Evolutionary conservation across 495 filamentous ascomycete species (phyloP), one percentile per base, ranked within the genome.

Genomic region (Xylaria telfairii): DNA sequence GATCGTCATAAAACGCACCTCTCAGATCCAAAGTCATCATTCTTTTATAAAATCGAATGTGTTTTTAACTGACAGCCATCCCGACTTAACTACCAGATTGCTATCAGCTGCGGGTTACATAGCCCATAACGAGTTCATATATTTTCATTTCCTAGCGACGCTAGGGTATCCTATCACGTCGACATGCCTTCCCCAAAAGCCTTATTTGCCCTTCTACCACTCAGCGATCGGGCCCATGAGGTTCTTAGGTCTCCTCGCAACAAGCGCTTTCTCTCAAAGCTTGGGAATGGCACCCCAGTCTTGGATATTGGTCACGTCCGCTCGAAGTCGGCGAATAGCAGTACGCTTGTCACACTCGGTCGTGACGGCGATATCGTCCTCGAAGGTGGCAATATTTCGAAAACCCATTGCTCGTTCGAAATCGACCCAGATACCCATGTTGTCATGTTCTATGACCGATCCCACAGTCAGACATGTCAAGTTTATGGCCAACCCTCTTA

Each of bases 331-430:
- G 51, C 41, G 6, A 42, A 63, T 63, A 42, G 26, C 10, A 46
- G 8, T 4, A 62, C 59, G 8, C 70, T 73, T 21, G 67, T 63
- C 6, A 71, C 39, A 42, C 12, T 73, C 24, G 72, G 72, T 34
- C 68, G 68, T 21, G 21, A 65, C 28, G 51, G n/a, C 21, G 68
- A 73, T 64, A 62, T 73, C 4, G 44, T 73, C 21, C 59, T 73
- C 60, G 19, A n/a, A 15, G 49, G 61, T 19, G 5, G 12, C 1
- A 63, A 10, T 32, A 67, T 73, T n/a, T 68, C 68, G 2, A 46
- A n/a, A 12, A 39, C 21, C 3, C 69, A 73, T 8, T 62, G 62
- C 51, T 59, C 69, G 21, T 71, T 71, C 32, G 53, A 73, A 60
- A 59, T 71, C 24, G 21, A 71, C 49, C 13, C 21, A 4, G 12